A percentile compares a stretch with the other conserved stretches of the same genome.
Evolutionary conservation across 2,329 filamentous ascomycete genomes (phyloP).

Genomic region (Ascocoryne sarcoides): DNA sequence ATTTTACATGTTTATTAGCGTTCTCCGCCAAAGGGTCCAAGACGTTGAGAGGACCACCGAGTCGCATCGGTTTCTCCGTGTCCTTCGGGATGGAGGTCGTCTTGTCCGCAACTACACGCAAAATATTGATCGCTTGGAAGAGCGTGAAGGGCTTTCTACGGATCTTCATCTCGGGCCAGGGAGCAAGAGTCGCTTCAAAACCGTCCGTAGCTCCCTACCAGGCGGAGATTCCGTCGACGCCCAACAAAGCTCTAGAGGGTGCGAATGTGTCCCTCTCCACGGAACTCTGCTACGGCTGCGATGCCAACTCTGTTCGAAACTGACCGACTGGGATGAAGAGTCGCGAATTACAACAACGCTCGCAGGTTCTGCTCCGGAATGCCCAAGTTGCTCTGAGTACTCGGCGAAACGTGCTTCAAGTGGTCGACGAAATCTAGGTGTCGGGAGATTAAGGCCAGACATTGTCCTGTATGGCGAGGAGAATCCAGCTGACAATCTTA

Average conservation of each 20-base stretch:
- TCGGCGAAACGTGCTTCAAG: slow-evolving; percentile 53
- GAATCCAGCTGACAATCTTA: slow-evolving; percentile 58
- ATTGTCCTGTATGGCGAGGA: slow-evolving; percentile 70
- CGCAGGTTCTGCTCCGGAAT: slow-evolving; percentile 57
- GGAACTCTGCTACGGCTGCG: slow-evolving; percentile 57
- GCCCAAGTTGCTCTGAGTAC: slow-evolving; percentile 54
- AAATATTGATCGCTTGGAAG: slow-evolving; percentile 67
- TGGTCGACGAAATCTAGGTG: slow-evolving; percentile 57
- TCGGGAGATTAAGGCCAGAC: slow-evolving; percentile 61
- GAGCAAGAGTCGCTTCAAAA: slow-evolving; percentile 45
- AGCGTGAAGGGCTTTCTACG: slow-evolving; percentile 58
- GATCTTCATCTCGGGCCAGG: slow-evolving; percentile 54
- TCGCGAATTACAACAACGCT: slow-evolving; percentile 37
- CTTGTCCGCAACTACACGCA: slow-evolving; percentile 67
- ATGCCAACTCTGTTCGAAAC: slow-evolving; percentile 52
- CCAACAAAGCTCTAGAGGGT: slow-evolving; percentile 21
- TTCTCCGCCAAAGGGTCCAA: slow-evolving; percentile 53
- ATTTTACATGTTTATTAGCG: slow-evolving; percentile 65
- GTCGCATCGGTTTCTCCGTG: slow-evolving; percentile 61
- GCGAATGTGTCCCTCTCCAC: slow-evolving; percentile 55
- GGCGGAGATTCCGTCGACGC: slow-evolving; percentile 9
- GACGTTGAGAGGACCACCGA: slow-evolving; percentile 51
- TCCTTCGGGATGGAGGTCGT: slow-evolving; percentile 57
- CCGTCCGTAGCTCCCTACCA: slow-evolving; percentile 21
- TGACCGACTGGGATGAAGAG: slow-evolving; percentile 51